Conservation (phyloP, 1,139 yeast species). For the Sugiyamaella grinbergsii region DNA sequence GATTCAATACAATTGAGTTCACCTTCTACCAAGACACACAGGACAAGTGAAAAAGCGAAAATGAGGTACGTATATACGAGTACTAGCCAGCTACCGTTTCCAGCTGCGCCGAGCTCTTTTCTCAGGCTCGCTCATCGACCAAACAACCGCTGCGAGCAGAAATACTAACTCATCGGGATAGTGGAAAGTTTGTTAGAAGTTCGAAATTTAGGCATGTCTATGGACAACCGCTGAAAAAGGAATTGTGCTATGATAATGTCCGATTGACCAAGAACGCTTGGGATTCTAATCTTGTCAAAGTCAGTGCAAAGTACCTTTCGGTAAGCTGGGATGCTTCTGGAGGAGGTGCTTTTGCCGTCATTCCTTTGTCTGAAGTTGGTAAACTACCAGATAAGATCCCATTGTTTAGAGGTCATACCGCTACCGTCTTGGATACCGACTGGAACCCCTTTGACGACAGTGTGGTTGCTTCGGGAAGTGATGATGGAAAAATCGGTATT, state of each 20-base stretch:
- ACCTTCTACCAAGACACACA: no score
- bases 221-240: slow-evolving; percentile 89
- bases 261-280: slow-evolving; percentile 74
- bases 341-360: slow-evolving; percentile 95
- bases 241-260: slow-evolving; percentile 84
- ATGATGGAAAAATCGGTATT: slow-evolving; percentile 82
- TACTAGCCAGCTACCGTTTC: no score
- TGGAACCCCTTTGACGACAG: slow-evolving; percentile 86
- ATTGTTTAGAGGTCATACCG: slow-evolving; percentile 92
- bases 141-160: neutral
- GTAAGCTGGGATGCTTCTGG: slow-evolving; percentile 95
- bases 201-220: slow-evolving; percentile 95
- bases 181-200: slow-evolving; percentile 94
- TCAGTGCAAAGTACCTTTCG: slow-evolving; percentile 81
- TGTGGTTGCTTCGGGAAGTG: slow-evolving; percentile 81
- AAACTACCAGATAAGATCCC: slow-evolving; percentile 94
- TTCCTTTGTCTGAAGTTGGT: slow-evolving; percentile 85
- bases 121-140: no score
- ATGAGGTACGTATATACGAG: slow-evolving; percentile 6
- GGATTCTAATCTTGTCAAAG: slow-evolving; percentile 75
- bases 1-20: no score
- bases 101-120: no score
- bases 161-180: slow-evolving; percentile 33
- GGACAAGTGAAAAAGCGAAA: no score
- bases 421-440: slow-evolving; percentile 91